A percentile compares a stretch with the other conserved stretches of the same genome.
phyloP scores from a whole-genome alignment of 108 stramenopile genomes.

The Cyclotella baltica region DNA sequence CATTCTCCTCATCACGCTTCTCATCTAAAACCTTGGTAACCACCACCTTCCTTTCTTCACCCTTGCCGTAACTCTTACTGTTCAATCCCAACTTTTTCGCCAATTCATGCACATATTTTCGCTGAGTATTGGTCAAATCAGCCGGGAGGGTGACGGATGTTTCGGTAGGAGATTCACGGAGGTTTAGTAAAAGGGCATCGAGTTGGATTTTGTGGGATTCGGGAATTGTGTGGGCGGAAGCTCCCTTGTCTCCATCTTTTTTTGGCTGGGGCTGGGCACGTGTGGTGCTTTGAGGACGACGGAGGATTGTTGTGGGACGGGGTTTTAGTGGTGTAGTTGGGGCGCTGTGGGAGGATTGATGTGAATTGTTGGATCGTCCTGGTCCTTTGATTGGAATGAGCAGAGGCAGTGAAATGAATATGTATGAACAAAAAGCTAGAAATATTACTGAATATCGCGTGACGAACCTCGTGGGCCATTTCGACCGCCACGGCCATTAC shows the following conservation, averaged over 20 bases:
- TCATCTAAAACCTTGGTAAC: constrained; percentile 61
- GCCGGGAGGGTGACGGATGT: constrained; percentile 60
- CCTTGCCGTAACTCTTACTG: constrained; percentile 74
- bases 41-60: constrained; percentile 60
- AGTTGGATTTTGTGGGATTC: constrained; percentile 72
- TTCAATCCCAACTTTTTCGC: constrained; percentile 66
- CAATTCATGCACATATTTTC: constrained; percentile 77
- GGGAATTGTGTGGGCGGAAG: constrained; percentile 68
- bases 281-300: neutral
- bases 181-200: constrained; percentile 54
- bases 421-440: neutral
- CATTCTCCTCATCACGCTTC: constrained; percentile 33
- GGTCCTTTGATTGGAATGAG: too few species aligned
- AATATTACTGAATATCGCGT: neutral
- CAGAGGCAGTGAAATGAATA: neutral
- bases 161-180: constrained; percentile 59
- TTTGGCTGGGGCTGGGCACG: constrained; percentile 1
- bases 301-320: neutral
- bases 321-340: constrained; percentile 10
- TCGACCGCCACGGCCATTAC: neutral
- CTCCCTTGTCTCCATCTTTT: constrained; percentile 76
- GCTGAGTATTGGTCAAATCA: constrained; percentile 79
- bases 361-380: too few species aligned
- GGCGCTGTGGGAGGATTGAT: neutral
- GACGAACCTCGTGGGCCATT: constrained; percentile 8